These are phyloP conservation scores for Suillus decipiens DNA, from an alignment of 768 basidiomycete genomes.

Conservation along the genomic window DNA sequence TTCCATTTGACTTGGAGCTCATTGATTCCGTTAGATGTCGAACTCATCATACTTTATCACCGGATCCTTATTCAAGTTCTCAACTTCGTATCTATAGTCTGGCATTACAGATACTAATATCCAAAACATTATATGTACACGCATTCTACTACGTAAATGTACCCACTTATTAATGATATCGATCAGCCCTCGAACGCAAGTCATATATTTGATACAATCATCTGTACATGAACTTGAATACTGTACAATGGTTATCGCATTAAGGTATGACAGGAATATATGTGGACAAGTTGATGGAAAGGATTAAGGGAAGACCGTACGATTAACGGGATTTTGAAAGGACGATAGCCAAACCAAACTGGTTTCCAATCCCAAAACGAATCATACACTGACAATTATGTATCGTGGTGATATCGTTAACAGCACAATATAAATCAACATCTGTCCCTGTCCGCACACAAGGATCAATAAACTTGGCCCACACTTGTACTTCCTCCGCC, in stretches of 20 bases:
- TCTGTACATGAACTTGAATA: no score
- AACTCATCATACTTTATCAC: not conserved
- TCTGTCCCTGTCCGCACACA: slow-evolving; percentile 51
- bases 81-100: not conserved
- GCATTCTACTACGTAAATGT: not conserved
- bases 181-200: not conserved
- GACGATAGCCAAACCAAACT: no score
- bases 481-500: slow-evolving; percentile 56
- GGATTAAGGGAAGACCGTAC: not conserved
- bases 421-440: slow-evolving; percentile 10
- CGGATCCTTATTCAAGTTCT: not conserved
- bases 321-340: no score
- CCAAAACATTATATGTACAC: not conserved
- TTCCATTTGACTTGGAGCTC: not conserved
- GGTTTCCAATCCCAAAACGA: not conserved
- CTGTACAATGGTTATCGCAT: not conserved
- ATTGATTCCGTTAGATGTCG: not conserved
- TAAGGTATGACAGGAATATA: not conserved
- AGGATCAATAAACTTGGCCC: slow-evolving; percentile 82
- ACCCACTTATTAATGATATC: not conserved
- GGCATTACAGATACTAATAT: not conserved
- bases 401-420: not conserved
- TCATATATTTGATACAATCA: not conserved
- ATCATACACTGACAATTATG: no score
- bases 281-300: no score